Conservation (phyloP, 495 filamentous ascomycete genomes). For the Neurospora intermedia region DNA sequence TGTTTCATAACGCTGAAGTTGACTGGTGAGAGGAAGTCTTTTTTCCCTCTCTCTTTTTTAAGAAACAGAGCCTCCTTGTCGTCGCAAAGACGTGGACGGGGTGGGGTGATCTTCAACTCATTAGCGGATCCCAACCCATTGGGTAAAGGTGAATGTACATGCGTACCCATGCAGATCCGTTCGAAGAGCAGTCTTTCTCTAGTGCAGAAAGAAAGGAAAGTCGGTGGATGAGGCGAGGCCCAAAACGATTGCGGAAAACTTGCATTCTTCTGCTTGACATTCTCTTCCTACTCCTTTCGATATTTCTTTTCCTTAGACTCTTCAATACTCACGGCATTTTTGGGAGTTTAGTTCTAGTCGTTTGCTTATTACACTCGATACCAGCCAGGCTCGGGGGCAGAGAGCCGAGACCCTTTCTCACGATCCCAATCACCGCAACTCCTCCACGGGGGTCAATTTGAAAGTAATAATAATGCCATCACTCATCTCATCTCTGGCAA, state of each 20-base stretch:
- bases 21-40: background rate
- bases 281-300: background rate
- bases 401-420: background rate
- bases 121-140: background rate
- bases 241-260: background rate
- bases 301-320: background rate
- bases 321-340: background rate
- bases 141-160: background rate
- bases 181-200: background rate
- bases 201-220: background rate
- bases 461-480: constrained; percentile 19
- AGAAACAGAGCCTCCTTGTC: background rate
- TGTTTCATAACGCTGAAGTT: background rate
- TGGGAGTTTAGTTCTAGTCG: background rate
- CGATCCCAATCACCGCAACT: background rate
- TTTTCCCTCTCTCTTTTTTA: background rate
- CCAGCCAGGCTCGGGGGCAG: background rate
- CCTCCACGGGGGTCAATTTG: background rate
- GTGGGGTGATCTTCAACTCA: background rate
- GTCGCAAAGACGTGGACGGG: background rate
- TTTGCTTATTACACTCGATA: background rate
- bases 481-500: constrained; percentile 11
- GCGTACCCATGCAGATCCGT: background rate
- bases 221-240: background rate
- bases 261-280: background rate